A percentile compares a stretch with the other conserved stretches of the same genome.
Evolutionary conservation across 2,329 filamentous ascomycete species (phyloP).

Genomic region (Albophoma yamanashiensis): DNA sequence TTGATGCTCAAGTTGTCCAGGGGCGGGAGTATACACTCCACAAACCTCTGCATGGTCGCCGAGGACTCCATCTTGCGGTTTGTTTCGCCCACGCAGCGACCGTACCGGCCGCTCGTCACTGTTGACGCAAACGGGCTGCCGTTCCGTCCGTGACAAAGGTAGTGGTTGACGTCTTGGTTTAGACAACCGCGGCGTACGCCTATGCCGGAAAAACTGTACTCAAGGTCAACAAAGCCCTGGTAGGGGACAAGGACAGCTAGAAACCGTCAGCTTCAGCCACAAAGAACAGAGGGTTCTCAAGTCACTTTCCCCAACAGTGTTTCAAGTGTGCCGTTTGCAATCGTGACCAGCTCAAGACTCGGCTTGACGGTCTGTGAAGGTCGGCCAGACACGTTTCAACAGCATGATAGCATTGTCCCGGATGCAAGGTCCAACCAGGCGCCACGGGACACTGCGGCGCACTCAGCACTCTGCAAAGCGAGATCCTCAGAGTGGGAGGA

Average conservation of each 20-base stretch:
- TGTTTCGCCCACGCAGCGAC: neutral
- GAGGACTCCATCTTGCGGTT: neutral
- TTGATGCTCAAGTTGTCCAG: neutral
- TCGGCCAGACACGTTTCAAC: neutral
- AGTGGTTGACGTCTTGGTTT: neutral
- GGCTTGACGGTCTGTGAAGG: neutral
- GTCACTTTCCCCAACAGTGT: neutral
- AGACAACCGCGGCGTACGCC: neutral
- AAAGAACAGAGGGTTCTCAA: neutral
- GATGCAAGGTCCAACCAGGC: neutral
- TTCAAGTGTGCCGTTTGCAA: neutral
- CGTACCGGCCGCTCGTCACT: neutral
- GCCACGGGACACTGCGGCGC: neutral
- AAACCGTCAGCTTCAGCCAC: neutral
- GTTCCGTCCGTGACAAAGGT: neutral
- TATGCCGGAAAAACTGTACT: neutral
- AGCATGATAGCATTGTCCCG: neutral
- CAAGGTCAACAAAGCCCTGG: neutral
- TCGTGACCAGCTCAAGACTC: neutral
- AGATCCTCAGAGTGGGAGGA: neutral
- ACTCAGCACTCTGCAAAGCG: neutral
- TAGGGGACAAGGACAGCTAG: neutral
- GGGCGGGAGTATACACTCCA: neutral
- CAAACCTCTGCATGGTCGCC: too few species aligned
- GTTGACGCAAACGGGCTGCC: neutral